Evolutionary conservation across 257 asterid genomes (phyloP), one percentile per base, ranked within the genome.

Genomic region (Striga asiatica): DNA sequence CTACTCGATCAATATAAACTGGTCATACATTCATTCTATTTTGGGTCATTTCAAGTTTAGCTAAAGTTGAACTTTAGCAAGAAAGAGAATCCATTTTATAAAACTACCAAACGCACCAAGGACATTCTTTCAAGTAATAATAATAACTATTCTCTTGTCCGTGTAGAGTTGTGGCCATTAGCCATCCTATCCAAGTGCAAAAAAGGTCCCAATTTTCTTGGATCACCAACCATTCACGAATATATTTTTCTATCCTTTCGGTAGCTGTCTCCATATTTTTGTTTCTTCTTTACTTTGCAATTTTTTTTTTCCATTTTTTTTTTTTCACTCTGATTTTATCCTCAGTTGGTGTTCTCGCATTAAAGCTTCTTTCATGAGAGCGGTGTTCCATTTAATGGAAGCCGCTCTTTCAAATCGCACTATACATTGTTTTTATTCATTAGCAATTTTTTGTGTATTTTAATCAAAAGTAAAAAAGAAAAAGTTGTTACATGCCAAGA

Each of bases 351-450:
- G 31, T 35, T 12, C 51, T 20, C 32, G 42, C 12, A 25, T 31
- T 6, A 28, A 18, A 31, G 16, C 46, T 46, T 34, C 43, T 52
- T 66, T 46, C 19, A 16, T 6, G n/a, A 61, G 78, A 50, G 82
- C 83, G 83, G 83, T 76, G 68, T 82, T 74, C 88, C 78, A 54
- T 35, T 4, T 3, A 1, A 57, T 66, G 83, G 81, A 57, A 61
- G 61, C 88, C 81, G 84, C 81, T 80, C 88, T 61, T 56, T 46
- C 55, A 23, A 60, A 4, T 43, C 42, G 16, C 37, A 52, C 2
- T 23, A 5, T 29, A 10, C 23, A 39, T 46, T 12, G 8, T 7
- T 4, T 39, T n/a, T 39, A 4, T 20, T 8, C 13, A 2, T 52
- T 34, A 17, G 38, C 8, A 7, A 7, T 12, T 10, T 16, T 1